phyloP scores from a whole-genome alignment of 2,329 filamentous ascomycete species.

The Chaetomium olivaceum region DNA sequence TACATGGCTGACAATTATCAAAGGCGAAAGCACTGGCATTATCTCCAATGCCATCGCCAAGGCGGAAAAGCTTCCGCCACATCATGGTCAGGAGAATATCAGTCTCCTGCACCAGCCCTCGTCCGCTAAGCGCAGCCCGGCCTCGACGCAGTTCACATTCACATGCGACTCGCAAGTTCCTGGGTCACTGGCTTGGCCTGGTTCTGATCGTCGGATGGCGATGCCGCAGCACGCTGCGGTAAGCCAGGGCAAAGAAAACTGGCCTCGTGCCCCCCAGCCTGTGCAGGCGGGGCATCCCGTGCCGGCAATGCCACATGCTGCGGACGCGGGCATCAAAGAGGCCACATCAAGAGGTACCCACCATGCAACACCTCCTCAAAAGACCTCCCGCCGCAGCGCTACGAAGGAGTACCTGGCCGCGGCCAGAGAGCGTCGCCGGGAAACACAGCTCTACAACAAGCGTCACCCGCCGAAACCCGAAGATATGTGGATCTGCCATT shows the following conservation, averaged over 20 bases:
- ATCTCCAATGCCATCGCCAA: constrained; percentile 92
- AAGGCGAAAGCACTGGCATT: constrained; percentile 66
- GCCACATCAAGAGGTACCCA: constrained; percentile 15
- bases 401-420: constrained; percentile 73
- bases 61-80: constrained; percentile 68
- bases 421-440: constrained; percentile 73
- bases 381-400: constrained; percentile 65
- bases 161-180: constrained; percentile 89
- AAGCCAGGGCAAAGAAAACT: constrained; percentile 25
- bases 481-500: constrained; percentile 94
- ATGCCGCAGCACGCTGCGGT: constrained; percentile 14
- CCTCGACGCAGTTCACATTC: constrained; percentile 92
- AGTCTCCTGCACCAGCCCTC: constrained; percentile 73
- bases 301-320: constrained; percentile 22
- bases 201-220: constrained; percentile 43
- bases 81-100: constrained; percentile 72
- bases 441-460: constrained; percentile 75
- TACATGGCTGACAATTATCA: constrained; percentile 20
- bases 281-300: constrained; percentile 23
- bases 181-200: constrained; percentile 74
- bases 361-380: constrained; percentile 37
- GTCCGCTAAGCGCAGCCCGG: constrained; percentile 60
- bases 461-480: constrained; percentile 68
- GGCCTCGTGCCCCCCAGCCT: constrained; percentile 22
- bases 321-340: constrained; percentile 22